Base-by-base conservation (phyloP, 192 early-diverging fungal species). In the Entomortierella beljakovae region DNA sequence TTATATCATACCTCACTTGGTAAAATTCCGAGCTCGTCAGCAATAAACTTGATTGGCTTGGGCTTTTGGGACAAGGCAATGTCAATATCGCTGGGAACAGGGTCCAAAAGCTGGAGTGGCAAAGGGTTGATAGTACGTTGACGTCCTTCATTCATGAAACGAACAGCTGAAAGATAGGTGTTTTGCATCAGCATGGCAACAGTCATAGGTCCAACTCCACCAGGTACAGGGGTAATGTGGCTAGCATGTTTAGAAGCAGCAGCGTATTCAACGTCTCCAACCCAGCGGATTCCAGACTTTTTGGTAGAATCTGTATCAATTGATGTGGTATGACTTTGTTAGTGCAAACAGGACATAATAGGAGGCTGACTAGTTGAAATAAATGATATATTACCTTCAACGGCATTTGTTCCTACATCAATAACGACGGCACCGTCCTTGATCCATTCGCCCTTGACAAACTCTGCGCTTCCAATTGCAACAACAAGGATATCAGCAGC, bases 191-290 rank as follows among this genome's bases (percentile, higher is more conserved):
- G 85, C 97, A 99, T 98, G 64, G 96, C 95, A 15, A 99, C 97
- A 10, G 98, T 99, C 98, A 99, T 99, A 18, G 98, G 98, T 0
- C 98, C 98, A 20, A 99, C 98, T 59, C 98, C 97, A 52, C 97
- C 97, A 28, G 98, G 98, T 56, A 99, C 98, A 5, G 98, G 97
- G n/a, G 97, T 98, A 70, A 98, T 95, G 38, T 88, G 87, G 23
- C 90, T 86, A 7, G 96, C 97, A 10, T 92, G 90, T 56, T 84
- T 38, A 13, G 76, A 74, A 8, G 94, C 95, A 6, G 67, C 80
- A 6, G 88, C 86, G 70, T 88, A 97, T 42, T 97, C 94, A 29
- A 98, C 97, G 75, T 99, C 98, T 64, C 98, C 98, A 35, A 97
- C 97, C 91, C 90, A 96, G 64, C 95, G 90, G 43, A 91, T 86